phyloP scores from a whole-genome alignment of 2,329 filamentous ascomycete genomes.

The Penicillium vulpinum region DNA sequence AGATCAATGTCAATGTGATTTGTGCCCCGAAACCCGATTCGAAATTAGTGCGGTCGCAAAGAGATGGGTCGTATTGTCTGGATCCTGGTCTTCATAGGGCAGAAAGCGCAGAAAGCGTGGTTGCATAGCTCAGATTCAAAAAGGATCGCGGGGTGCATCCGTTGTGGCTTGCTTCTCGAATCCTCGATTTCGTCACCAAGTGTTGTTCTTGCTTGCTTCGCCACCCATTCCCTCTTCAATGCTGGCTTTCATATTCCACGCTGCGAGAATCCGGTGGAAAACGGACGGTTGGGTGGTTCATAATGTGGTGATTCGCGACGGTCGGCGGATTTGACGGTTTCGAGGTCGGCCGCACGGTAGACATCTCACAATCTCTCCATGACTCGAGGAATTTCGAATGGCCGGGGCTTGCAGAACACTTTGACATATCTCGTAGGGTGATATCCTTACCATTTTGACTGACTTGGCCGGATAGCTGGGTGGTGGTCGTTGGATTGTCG shows the following conservation, averaged over 20 bases:
- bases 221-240: not conserved
- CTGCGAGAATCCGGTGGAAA: conserved; percentile 1
- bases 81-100: not conserved
- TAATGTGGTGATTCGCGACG: conserved; percentile 7
- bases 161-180: not conserved
- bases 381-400: conserved; percentile 22
- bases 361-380: conserved; percentile 16
- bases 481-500: conserved; percentile 45
- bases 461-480: conserved; percentile 47
- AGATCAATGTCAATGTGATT: conserved; percentile 8
- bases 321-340: conserved; percentile 18
- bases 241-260: not conserved
- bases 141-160: not conserved
- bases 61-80: not conserved
- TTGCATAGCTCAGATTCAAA: not conserved
- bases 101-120: not conserved
- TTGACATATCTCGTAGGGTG: conserved; percentile 17
- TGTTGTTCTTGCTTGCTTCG: conserved; percentile 1
- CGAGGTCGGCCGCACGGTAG: conserved; percentile 21
- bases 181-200: not conserved
- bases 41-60: conserved; percentile 7
- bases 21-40: conserved; percentile 13
- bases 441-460: conserved; percentile 50
- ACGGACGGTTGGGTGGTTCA: not conserved
- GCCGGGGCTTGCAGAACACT: conserved; percentile 25